Evolutionary conservation across 2,329 filamentous ascomycete species (phyloP).

Genomic region (Simplicillium sp.): DNA sequence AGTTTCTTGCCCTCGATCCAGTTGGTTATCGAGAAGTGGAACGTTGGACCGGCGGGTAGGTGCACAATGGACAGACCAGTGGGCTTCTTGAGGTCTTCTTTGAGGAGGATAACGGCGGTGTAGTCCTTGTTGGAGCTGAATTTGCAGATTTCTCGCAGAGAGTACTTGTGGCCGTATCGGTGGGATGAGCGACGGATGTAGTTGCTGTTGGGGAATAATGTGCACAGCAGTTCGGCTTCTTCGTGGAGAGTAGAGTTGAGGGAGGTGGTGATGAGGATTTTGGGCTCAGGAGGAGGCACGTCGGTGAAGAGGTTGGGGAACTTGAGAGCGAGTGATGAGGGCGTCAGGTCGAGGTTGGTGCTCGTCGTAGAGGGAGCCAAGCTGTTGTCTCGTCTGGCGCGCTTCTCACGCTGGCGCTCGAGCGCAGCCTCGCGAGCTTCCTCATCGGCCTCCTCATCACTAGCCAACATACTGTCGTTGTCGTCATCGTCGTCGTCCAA

Average conservation of each 20-base stretch:
- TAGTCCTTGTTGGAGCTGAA: constrained; percentile 78
- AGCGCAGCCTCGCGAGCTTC: constrained; percentile 32
- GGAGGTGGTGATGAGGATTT: constrained; percentile 85
- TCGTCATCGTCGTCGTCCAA: constrained; percentile 44
- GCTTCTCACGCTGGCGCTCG: constrained; percentile 34
- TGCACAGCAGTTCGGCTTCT: constrained; percentile 68
- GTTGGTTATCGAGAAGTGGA: constrained; percentile 84
- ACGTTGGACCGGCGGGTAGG: constrained; percentile 76
- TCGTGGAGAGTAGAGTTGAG: constrained; percentile 82
- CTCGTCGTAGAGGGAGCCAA: constrained; percentile 50
- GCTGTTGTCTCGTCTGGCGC: constrained; percentile 38
- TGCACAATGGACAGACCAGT: constrained; percentile 77
- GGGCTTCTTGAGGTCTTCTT: constrained; percentile 82
- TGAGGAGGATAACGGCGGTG: constrained; percentile 74
- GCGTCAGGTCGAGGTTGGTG: constrained; percentile 55
- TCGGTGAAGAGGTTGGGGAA: constrained; percentile 55
- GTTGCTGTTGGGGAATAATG: constrained; percentile 74
- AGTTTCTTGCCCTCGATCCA: constrained; percentile 85
- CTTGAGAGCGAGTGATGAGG: constrained; percentile 48
- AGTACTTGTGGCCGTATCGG: constrained; percentile 82
- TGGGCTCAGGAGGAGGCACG: constrained; percentile 54
- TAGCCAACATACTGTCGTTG: constrained; percentile 73
- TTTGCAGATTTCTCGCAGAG: constrained; percentile 76
- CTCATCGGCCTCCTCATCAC: constrained; percentile 45
- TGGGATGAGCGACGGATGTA: constrained; percentile 84